phyloP scores from a whole-genome alignment of 1,139 yeast species.

The Debaryomyces sp. region DNA sequence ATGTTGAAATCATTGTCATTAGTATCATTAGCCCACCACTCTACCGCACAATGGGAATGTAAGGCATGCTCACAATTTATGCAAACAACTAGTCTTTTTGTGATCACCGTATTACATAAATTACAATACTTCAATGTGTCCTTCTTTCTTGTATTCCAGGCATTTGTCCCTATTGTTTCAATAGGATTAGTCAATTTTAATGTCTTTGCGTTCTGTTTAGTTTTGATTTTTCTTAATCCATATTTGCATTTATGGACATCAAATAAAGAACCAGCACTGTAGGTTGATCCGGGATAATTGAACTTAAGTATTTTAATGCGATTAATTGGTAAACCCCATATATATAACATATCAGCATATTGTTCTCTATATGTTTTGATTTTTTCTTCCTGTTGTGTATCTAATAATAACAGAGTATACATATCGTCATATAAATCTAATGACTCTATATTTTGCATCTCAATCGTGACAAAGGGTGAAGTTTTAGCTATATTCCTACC shows the following conservation, averaged over 20 bases:
- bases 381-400: conserved; percentile 47
- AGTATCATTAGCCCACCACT: conserved; percentile 66
- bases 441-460: conserved; percentile 57
- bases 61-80: conserved; percentile 74
- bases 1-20: conserved; percentile 35
- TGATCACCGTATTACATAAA: conserved; percentile 63
- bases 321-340: conserved; percentile 83
- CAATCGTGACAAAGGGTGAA: conserved; percentile 49
- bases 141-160: conserved; percentile 36
- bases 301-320: conserved; percentile 79
- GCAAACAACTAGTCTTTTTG: conserved; percentile 68
- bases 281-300: conserved; percentile 45
- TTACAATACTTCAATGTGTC: conserved; percentile 51
- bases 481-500: conserved; percentile 22
- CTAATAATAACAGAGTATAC: conserved; percentile 49
- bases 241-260: conserved; percentile 44
- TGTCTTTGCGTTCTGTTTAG: background rate
- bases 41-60: conserved; percentile 76
- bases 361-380: conserved; percentile 61
- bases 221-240: conserved; percentile 35
- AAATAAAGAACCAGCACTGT: conserved; percentile 21
- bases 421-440: conserved; percentile 57
- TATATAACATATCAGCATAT: conserved; percentile 77
- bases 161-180: conserved; percentile 20
- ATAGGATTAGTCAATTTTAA: conserved; percentile 18